These are phyloP conservation scores for Komagataella pseudopastoris DNA, from an alignment of 805 yeast genomes.

Conservation along the genomic window DNA sequence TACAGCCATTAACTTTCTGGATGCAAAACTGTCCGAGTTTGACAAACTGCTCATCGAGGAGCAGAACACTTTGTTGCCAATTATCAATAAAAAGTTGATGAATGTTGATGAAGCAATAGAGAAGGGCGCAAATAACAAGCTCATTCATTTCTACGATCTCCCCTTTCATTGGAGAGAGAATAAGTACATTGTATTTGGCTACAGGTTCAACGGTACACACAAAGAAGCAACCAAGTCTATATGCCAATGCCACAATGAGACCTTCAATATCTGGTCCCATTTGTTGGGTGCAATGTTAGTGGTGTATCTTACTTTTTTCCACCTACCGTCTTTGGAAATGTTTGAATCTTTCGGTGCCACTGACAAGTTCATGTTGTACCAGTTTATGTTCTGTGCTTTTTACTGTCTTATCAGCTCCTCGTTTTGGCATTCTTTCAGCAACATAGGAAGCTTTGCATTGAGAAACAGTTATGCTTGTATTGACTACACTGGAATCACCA, in stretches of 20 bases:
- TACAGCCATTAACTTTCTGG: conserved; percentile 22
- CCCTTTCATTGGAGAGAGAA: conserved; percentile 94
- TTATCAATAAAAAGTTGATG: conserved; percentile 22
- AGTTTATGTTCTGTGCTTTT: conserved; percentile 60
- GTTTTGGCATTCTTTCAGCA: conserved; percentile 85
- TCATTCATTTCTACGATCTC: conserved; percentile 70
- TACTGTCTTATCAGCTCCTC: conserved; percentile 71
- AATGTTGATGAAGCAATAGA: conserved; percentile 32
- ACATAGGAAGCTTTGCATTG: conserved; percentile 48
- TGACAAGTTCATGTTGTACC: conserved; percentile 40
- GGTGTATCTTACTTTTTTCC: conserved; percentile 38
- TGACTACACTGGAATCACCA: conserved; percentile 90
- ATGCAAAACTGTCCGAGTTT: conserved; percentile 25
- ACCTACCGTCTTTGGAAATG: conserved; percentile 48
- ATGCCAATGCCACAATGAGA: conserved; percentile 66
- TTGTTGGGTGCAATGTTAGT: conserved; percentile 52
- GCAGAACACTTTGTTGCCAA: conserved; percentile 12
- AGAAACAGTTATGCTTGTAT: conserved; percentile 80
- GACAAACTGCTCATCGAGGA: conserved; percentile 19
- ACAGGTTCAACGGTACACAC: conserved; percentile 65
- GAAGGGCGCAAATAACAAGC: conserved; percentile 24
- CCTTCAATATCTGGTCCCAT: conserved; percentile 92
- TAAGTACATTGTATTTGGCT: conserved; percentile 71
- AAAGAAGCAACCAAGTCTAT: conserved; percentile 45
- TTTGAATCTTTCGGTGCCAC: conserved; percentile 10